A percentile compares a stretch with the other conserved stretches of the same genome.
phyloP scores from a whole-genome alignment of 2,329 filamentous ascomycete species.

The Metarhizium guizhouense region DNA sequence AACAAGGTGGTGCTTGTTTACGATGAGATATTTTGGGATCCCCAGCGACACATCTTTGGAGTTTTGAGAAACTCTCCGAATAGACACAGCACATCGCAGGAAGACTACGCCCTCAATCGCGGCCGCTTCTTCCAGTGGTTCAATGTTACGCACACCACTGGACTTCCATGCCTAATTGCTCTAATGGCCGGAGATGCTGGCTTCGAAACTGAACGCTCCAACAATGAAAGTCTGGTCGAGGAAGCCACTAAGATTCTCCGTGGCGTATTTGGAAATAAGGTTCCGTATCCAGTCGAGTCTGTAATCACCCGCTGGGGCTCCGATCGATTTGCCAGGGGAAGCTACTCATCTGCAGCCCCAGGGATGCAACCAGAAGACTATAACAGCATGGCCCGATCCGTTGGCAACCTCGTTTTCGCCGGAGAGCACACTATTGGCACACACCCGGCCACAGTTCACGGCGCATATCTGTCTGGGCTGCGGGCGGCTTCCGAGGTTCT shows the following conservation, averaged over 20 bases:
- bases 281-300: slow-evolving; percentile 74
- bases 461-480: slow-evolving; percentile 88
- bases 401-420: slow-evolving; percentile 89
- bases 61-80: slow-evolving; percentile 68
- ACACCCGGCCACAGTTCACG: slow-evolving; percentile 93
- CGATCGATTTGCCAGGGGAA: slow-evolving; percentile 85
- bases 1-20: slow-evolving; percentile 96
- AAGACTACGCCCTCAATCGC: slow-evolving; percentile 67
- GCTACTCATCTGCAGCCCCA: slow-evolving; percentile 88
- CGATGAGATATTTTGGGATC: slow-evolving; percentile 83
- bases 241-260: slow-evolving; percentile 76
- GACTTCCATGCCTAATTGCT: slow-evolving; percentile 77
- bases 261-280: slow-evolving; percentile 60
- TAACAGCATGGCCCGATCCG: slow-evolving; percentile 73
- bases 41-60: slow-evolving; percentile 85
- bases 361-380: slow-evolving; percentile 81
- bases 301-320: slow-evolving; percentile 89
- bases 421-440: slow-evolving; percentile 95
- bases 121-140: slow-evolving; percentile 98
- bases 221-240: slow-evolving; percentile 64
- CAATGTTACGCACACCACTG: slow-evolving; percentile 85
- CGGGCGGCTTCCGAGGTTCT: slow-evolving; percentile 82
- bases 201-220: slow-evolving; percentile 71
- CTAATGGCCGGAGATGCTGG: slow-evolving; percentile 95
- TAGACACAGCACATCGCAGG: slow-evolving; percentile 63